These are phyloP conservation scores for Fragaria ananassa DNA, from an alignment of 306 rosid genomes.

Conservation along the genomic window DNA sequence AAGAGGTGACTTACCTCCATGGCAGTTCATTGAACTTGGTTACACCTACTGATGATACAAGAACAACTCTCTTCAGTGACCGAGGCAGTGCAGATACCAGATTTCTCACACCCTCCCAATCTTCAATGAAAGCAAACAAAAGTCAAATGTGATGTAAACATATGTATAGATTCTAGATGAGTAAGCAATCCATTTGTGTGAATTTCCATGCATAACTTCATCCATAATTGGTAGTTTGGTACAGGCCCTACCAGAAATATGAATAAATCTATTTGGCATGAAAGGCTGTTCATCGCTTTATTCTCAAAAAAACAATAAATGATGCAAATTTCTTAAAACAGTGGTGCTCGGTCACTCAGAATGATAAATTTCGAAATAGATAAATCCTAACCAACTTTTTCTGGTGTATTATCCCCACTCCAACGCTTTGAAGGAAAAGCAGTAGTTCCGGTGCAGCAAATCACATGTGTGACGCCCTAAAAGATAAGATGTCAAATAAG, in stretches of 20 bases:
- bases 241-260: not conserved
- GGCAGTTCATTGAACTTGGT: constrained; percentile 89
- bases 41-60: constrained; percentile 94
- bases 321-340: not conserved
- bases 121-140: constrained; percentile 38
- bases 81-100: constrained; percentile 73
- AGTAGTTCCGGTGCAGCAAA: constrained; percentile 94
- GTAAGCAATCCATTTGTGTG: not conserved
- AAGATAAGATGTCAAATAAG: constrained; percentile 23
- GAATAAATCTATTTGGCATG: not conserved
- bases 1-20: constrained; percentile 70
- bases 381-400: constrained; percentile 71
- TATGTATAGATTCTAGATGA: not conserved
- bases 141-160: constrained; percentile 20
- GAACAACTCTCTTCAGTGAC: constrained; percentile 77
- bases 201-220: not conserved
- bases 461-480: constrained; percentile 93
- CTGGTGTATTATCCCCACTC: constrained; percentile 89
- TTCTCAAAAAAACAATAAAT: not conserved
- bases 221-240: not conserved
- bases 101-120: constrained; percentile 96
- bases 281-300: not conserved
- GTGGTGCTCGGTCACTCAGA: not conserved
- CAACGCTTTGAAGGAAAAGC: constrained; percentile 95
- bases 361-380: not conserved